These are phyloP conservation scores for Alloteropsis semialata DNA, from an alignment of 176 grass and related monocot genomes.

Conservation along the genomic window DNA sequence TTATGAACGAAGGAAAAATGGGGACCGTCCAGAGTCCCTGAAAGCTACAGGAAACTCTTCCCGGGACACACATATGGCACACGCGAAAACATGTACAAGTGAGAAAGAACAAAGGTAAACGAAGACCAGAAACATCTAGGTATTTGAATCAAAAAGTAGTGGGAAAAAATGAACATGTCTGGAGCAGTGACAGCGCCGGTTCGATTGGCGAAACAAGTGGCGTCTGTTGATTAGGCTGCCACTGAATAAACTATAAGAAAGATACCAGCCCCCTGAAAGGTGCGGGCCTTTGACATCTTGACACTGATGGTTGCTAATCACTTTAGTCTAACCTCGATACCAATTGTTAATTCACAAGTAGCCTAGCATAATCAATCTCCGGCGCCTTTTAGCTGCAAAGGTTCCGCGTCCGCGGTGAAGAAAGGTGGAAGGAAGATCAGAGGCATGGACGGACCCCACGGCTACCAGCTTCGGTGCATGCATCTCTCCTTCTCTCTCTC, in stretches of 20 bases:
- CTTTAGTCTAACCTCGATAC: background rate
- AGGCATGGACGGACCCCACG: background rate
- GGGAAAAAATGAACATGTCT: background rate
- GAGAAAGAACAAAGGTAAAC: background rate
- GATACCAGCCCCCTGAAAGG: constrained; percentile 14
- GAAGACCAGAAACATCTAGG: background rate
- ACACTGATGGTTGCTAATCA: background rate
- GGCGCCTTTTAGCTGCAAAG: background rate
- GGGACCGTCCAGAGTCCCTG: background rate
- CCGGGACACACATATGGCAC: background rate
- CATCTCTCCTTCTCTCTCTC: no score
- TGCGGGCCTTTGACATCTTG: constrained; percentile 23
- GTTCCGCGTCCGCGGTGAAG: background rate
- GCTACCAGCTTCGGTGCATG: background rate
- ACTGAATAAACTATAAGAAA: constrained; percentile 4
- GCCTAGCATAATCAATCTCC: background rate
- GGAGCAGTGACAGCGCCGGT: background rate
- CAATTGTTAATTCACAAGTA: background rate
- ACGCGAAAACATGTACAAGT: background rate
- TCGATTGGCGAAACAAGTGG: constrained; percentile 19
- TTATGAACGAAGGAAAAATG: background rate
- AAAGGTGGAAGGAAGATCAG: background rate
- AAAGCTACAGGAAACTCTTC: constrained; percentile 5
- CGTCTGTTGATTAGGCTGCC: constrained; percentile 12
- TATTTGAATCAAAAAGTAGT: background rate